These are phyloP conservation scores for Flaveria trinervia DNA, from an alignment of 129 eudicot genomes.

Conservation along the genomic window DNA sequence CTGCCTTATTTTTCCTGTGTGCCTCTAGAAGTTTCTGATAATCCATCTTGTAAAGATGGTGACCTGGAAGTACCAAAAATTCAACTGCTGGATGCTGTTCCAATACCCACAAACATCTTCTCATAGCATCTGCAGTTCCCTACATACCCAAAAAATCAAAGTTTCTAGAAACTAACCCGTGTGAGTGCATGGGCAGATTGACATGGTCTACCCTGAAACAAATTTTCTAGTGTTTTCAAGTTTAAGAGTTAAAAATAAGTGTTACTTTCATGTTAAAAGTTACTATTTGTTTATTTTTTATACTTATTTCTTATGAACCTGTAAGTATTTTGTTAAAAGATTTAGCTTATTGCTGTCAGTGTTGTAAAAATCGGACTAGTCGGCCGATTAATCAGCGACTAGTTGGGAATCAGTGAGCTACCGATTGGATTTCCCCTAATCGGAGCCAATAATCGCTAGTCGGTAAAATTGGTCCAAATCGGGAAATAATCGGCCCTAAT, in stretches of 20 bases:
- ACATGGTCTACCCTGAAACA: too few relatives aligned
- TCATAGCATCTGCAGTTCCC: slow-evolving; percentile 99
- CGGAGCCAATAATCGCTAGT: too few relatives aligned
- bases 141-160: slow-evolving; percentile 28
- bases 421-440: too few relatives aligned
- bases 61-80: slow-evolving; percentile 85
- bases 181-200: too few relatives aligned
- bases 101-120: slow-evolving; percentile 82
- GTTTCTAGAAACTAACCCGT: not conserved
- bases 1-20: slow-evolving; percentile 62
- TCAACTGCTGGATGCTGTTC: slow-evolving; percentile 71
- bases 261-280: not conserved
- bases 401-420: too few relatives aligned
- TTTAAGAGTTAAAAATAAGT: not conserved
- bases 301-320: not conserved
- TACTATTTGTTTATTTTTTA: not conserved
- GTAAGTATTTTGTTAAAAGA: not conserved
- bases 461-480: too few relatives aligned
- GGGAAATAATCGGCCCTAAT: too few relatives aligned
- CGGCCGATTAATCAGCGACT: too few relatives aligned
- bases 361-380: too few relatives aligned
- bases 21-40: slow-evolving; percentile 66
- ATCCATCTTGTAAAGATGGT: slow-evolving; percentile 95
- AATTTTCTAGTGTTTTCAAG: not conserved
- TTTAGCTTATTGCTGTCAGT: not conserved